Conservation (phyloP, 2,329 filamentous ascomycete species). For the Alternaria rosae region DNA sequence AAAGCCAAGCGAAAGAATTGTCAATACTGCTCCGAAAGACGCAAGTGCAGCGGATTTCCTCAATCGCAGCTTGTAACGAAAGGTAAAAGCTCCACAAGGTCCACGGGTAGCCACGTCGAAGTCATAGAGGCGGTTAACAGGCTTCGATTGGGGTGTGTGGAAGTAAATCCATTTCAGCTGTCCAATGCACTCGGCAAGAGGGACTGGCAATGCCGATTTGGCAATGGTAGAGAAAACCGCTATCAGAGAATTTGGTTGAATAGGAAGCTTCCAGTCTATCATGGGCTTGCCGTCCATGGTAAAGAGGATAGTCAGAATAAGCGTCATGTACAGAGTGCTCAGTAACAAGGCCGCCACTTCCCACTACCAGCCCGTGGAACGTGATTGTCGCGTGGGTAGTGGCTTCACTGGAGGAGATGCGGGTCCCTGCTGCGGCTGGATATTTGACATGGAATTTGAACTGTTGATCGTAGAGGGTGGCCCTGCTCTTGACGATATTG, state of each 20-base stretch:
- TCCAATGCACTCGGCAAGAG: not conserved
- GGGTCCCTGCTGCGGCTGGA: fast-evolving
- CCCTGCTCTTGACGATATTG: not conserved
- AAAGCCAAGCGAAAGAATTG: not conserved
- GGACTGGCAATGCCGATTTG: not conserved
- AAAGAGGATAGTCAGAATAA: not conserved
- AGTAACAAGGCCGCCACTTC: not conserved
- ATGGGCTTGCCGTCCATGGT: not conserved
- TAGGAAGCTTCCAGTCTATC: not conserved
- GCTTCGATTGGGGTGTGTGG: not conserved
- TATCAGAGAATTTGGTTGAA: not conserved
- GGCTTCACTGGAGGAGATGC: not conserved
- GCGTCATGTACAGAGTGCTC: not conserved
- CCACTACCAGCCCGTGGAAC: not conserved
- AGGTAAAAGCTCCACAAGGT: not conserved
- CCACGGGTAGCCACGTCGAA: not conserved
- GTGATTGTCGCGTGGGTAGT: not conserved
- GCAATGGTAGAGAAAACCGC: not conserved
- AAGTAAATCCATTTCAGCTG: not conserved
- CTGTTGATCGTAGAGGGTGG: not conserved
- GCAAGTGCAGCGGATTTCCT: not conserved
- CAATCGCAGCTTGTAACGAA: not conserved
- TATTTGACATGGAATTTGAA: not conserved
- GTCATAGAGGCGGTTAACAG: not conserved
- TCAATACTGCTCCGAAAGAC: not conserved